Evolutionary conservation across 1,284 basidiomycete species (phyloP).

Genomic region (Marasmius tenuissimus): DNA sequence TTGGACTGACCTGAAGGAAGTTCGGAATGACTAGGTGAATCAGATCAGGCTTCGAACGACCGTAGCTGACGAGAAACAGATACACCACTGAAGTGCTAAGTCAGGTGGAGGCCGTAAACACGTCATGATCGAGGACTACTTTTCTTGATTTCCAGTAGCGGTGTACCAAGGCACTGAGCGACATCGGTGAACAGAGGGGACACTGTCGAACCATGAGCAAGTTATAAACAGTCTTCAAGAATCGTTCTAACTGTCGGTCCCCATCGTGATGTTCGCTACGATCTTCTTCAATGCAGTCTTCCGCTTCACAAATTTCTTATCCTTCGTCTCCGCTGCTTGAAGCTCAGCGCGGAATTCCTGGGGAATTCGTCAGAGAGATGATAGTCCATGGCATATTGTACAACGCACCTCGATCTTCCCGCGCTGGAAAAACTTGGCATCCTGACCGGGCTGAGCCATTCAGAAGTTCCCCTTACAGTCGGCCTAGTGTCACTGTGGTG

Average conservation of each 20-base stretch:
- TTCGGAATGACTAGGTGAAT: conserved; percentile 87
- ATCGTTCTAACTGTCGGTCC: conserved; percentile 81
- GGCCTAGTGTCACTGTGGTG: background rate
- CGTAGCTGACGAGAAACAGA: conserved; percentile 91
- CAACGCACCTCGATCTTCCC: conserved; percentile 84
- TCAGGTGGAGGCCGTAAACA: conserved; percentile 4
- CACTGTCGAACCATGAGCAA: conserved; percentile 58
- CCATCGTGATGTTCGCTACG: conserved; percentile 95
- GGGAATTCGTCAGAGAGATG: conserved; percentile 16
- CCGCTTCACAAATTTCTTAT: conserved; percentile 90
- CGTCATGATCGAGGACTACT: conserved; percentile 53
- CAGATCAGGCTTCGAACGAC: conserved; percentile 84
- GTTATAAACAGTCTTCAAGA: conserved; percentile 22
- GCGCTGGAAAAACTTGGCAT: conserved; percentile 88
- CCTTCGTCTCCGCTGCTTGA: conserved; percentile 86
- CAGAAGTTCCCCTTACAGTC: background rate
- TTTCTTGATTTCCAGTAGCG: conserved; percentile 97
- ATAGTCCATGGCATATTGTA: conserved; percentile 5
- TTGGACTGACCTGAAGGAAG: conserved; percentile 72
- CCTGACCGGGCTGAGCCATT: conserved; percentile 74
- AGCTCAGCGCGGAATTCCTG: conserved; percentile 88
- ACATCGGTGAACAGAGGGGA: conserved; percentile 90
- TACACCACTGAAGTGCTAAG: conserved; percentile 74
- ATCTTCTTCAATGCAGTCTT: conserved; percentile 95
- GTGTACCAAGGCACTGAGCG: conserved; percentile 84